Evolutionary conservation across 1,139 yeast species (phyloP), one percentile per base, ranked within the genome.

Genomic region (Pichia cactophila): DNA sequence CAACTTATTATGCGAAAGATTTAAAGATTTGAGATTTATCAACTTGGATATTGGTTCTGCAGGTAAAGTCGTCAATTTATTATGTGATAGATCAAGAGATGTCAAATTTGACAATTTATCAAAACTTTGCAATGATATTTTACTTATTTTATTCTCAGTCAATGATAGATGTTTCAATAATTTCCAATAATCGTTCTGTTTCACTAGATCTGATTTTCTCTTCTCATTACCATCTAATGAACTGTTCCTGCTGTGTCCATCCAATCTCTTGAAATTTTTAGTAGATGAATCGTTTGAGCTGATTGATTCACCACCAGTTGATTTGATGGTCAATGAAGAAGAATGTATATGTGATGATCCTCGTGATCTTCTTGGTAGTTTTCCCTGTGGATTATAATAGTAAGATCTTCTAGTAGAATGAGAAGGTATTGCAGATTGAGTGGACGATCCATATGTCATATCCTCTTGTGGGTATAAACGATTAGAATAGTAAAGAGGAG

Each of bases 11-110:
- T 75, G 79, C 8, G 84, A 71, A 46, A 81, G 66, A 59, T 81
- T 81, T 48, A 81, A 67, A 50, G 81, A 77, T 56, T 75, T 77
- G 52, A 81, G 64, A 56, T 72, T 72, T 1, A 63, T 58, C 44
- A 81, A 68, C 47, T 75, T 74, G 26, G 74, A 70, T 44, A 81
- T 66, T 3, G 85, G 80, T 16, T 67, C 69, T n/a, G 50, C 48
- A 0, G 87, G 86, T 16, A 81, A 57, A 10, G 66, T 64, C 36
- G 73, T 73, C 35, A 81, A 64, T 39, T 72, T 62, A 58, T 81
- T 81, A 50, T 73, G 71, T 1, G 86, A 79, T 41, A 81, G 64
- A 58, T 81, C 83, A 47, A 81, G 69, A 47, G 81, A 78, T 14
- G 79, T 77, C 28, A 81, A 65, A 50, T 75, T 74, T 16, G 63